Conservation (phyloP, 2,329 filamentous ascomycete genomes). For the Ophiocordyceps camponoti-floridani region DNA sequence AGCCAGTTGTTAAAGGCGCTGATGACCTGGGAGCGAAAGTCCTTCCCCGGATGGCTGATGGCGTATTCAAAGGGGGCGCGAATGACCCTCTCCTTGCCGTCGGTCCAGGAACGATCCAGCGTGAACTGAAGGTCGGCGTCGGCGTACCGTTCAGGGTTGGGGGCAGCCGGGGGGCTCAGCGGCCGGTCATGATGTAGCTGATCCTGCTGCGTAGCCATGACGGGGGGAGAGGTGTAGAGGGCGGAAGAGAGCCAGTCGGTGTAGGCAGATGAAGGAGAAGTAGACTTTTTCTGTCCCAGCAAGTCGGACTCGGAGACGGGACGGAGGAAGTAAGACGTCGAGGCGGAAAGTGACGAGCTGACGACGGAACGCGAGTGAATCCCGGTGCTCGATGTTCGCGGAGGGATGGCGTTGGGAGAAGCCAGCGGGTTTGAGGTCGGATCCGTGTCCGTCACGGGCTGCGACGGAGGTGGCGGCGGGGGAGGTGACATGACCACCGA, state of each 20-base stretch:
- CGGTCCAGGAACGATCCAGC: slow-evolving; percentile 40
- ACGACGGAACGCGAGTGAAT: slow-evolving; percentile 6
- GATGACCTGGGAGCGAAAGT: slow-evolving; percentile 66
- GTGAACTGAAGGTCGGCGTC: slow-evolving; percentile 36
- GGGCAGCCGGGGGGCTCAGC: slow-evolving; percentile 12
- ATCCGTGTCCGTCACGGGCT: neutral
- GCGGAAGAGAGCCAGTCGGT: slow-evolving; percentile 2
- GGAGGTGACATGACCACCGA: neutral
- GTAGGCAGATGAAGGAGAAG: neutral
- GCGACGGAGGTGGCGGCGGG: neutral
- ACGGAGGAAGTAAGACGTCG: slow-evolving; percentile 17
- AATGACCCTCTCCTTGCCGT: slow-evolving; percentile 61
- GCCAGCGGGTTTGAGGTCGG: slow-evolving; percentile 11
- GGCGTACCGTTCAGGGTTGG: slow-evolving; percentile 34
- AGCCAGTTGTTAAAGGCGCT: slow-evolving; percentile 68
- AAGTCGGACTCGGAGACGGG: slow-evolving; percentile 44
- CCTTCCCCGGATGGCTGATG: slow-evolving; percentile 62
- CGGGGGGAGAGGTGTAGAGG: slow-evolving; percentile 1
- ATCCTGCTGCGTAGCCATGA: slow-evolving; percentile 14
- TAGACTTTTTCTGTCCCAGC: slow-evolving; percentile 23
- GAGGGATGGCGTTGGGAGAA: slow-evolving; percentile 48
- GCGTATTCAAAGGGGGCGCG: slow-evolving; percentile 70
- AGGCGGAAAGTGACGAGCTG: slow-evolving; percentile 3
- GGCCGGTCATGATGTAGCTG: slow-evolving; percentile 14
- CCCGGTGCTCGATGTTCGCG: slow-evolving; percentile 43